These are phyloP conservation scores for Rosa rugosa DNA, from an alignment of 306 rosid genomes.

Conservation along the genomic window DNA sequence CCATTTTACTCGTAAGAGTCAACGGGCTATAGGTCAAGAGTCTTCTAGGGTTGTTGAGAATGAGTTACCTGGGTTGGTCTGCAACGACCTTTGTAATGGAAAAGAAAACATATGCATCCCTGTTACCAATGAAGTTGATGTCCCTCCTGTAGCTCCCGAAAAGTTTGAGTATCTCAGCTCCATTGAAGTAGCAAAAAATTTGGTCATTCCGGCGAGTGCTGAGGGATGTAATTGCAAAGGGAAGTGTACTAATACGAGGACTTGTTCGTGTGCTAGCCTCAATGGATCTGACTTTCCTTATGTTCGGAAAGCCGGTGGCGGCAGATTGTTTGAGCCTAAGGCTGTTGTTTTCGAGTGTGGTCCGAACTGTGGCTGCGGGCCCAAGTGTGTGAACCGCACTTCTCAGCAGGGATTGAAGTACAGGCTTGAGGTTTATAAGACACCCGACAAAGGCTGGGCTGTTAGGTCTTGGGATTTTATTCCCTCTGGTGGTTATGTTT, in stretches of 20 bases:
- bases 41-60: conserved; percentile 1
- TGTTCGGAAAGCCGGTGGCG: conserved; percentile 24
- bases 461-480: conserved; percentile 32
- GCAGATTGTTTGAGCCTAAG: conserved; percentile 26
- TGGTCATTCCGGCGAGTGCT: conserved; percentile 13
- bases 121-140: conserved; percentile 24
- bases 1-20: conserved; percentile 19
- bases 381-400: conserved; percentile 23
- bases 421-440: conserved; percentile 28
- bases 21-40: neutral
- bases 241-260: conserved; percentile 13
- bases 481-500: conserved; percentile 29
- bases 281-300: conserved; percentile 29
- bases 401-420: conserved; percentile 28
- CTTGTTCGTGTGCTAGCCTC: conserved; percentile 26
- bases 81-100: conserved; percentile 25
- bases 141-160: conserved; percentile 15
- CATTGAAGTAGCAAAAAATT: neutral
- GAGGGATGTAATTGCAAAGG: conserved; percentile 31
- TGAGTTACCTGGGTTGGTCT: conserved; percentile 28
- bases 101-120: conserved; percentile 23
- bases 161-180: conserved; percentile 18
- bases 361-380: conserved; percentile 30
- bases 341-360: conserved; percentile 35
- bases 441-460: conserved; percentile 30